Evolutionary conservation across 164 flowering plant species (phyloP).

Genomic region (Vitis cinerea): DNA sequence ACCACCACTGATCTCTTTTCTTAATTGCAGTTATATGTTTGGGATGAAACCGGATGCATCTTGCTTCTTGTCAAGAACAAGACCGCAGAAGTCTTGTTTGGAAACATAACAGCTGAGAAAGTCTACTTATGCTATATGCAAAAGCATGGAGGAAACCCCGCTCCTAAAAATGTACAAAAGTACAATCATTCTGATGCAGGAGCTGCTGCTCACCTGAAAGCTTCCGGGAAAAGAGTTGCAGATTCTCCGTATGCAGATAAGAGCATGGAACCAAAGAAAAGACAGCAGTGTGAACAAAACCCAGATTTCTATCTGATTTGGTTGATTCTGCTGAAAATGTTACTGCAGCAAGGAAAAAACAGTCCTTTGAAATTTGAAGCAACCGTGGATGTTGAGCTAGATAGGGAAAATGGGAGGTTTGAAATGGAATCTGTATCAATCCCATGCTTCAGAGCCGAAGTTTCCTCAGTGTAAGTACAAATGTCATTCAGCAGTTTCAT

Average conservation of each 20-base stretch:
- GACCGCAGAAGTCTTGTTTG: slow-evolving; percentile 76
- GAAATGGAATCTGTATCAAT: slow-evolving; percentile 52
- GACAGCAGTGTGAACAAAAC: slow-evolving; percentile 5
- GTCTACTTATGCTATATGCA: slow-evolving; percentile 39
- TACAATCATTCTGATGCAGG: slow-evolving; percentile 10
- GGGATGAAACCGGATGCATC: slow-evolving; percentile 58
- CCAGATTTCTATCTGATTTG: slow-evolving; percentile 50
- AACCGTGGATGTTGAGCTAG: slow-evolving; percentile 31
- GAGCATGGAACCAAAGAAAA: slow-evolving; percentile 13
- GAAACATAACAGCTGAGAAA: slow-evolving; percentile 61
- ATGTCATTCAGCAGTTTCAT: no score
- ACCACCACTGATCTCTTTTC: neutral
- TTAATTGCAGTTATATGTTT: slow-evolving; percentile 63
- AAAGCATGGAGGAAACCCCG: slow-evolving; percentile 1
- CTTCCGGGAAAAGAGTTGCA: slow-evolving; percentile 2
- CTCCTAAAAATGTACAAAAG: neutral
- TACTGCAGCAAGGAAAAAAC: slow-evolving; percentile 54
- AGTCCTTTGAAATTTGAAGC: slow-evolving; percentile 60
- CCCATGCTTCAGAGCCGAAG: slow-evolving; percentile 31
- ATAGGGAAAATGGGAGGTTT: slow-evolving; percentile 54
- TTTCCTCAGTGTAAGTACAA: neutral
- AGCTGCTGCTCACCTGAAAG: neutral
- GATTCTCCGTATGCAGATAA: slow-evolving; percentile 1
- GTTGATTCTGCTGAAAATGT: slow-evolving; percentile 54
- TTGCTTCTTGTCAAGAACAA: slow-evolving; percentile 62